phyloP scores from a whole-genome alignment of 1,284 basidiomycete species.

The Irpex sp. region DNA sequence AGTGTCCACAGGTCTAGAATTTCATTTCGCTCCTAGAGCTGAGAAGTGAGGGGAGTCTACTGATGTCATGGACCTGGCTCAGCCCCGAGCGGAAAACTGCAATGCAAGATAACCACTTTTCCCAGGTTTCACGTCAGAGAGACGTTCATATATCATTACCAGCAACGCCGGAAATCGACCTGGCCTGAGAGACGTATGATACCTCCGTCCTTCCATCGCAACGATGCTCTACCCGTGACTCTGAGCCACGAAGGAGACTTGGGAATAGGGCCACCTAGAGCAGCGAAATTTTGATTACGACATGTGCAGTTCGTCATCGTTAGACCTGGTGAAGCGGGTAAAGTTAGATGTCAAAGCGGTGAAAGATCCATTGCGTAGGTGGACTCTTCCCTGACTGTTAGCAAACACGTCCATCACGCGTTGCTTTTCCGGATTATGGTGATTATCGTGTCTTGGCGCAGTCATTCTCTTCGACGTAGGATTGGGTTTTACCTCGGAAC shows the following conservation, averaged over 20 bases:
- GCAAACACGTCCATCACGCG: conserved; percentile 2
- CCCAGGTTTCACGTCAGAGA: background rate
- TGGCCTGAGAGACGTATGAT: background rate
- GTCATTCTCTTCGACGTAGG: background rate
- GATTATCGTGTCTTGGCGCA: background rate
- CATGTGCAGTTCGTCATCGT: background rate
- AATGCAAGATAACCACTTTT: background rate
- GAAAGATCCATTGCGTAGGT: background rate
- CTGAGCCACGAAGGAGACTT: background rate
- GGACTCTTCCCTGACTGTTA: background rate
- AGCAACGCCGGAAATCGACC: background rate
- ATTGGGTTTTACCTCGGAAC: background rate
- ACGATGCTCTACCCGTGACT: background rate
- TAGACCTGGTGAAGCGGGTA: background rate
- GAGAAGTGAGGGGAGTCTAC: too few relatives aligned
- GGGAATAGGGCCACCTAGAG: background rate
- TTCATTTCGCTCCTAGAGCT: background rate
- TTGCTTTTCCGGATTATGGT: background rate
- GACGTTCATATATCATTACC: background rate
- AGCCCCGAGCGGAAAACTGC: background rate
- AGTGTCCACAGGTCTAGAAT: background rate
- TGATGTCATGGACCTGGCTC: background rate
- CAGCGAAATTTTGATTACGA: background rate
- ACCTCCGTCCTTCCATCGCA: background rate
- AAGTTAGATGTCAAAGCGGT: background rate